These are phyloP conservation scores for Arabidopsis thaliana DNA, from an alignment of 345 rosid genomes.

Conservation along the genomic window DNA sequence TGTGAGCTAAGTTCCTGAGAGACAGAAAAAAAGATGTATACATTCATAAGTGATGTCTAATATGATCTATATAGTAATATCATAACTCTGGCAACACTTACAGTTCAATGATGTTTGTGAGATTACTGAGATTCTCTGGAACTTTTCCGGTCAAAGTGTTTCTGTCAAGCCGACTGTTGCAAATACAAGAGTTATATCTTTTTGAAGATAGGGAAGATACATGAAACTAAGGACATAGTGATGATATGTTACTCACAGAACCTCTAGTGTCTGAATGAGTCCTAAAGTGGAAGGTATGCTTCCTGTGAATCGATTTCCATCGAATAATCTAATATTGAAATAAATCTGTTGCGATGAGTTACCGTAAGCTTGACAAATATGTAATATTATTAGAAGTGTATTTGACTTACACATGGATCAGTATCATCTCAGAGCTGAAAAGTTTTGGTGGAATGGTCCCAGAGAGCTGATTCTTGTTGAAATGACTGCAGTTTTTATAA, in stretches of 20 bases:
- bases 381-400: background rate
- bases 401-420: slow-evolving; percentile 85
- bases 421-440: slow-evolving; percentile 73
- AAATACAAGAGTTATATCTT: slow-evolving; percentile 37
- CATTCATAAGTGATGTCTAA: slow-evolving; percentile 11
- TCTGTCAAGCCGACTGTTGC: slow-evolving; percentile 93
- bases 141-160: slow-evolving; percentile 66
- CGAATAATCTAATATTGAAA: slow-evolving; percentile 62
- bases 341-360: slow-evolving; percentile 21
- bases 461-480: slow-evolving; percentile 91
- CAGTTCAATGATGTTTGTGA: slow-evolving; percentile 74
- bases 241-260: slow-evolving; percentile 74
- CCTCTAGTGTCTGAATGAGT: slow-evolving; percentile 83
- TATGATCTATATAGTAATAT: background rate
- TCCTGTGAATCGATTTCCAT: slow-evolving; percentile 76
- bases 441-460: slow-evolving; percentile 70
- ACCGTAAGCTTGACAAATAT: background rate
- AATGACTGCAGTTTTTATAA: slow-evolving; percentile 63
- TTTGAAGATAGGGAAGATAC: background rate
- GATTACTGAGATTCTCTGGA: slow-evolving; percentile 76
- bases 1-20: slow-evolving; percentile 85
- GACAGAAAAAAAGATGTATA: background rate
- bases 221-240: background rate
- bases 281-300: slow-evolving; percentile 72
- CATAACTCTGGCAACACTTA: slow-evolving; percentile 48